Evolutionary conservation across 441 rosid genomes (phyloP).

Genomic region (Eugenia klotzschiana): DNA sequence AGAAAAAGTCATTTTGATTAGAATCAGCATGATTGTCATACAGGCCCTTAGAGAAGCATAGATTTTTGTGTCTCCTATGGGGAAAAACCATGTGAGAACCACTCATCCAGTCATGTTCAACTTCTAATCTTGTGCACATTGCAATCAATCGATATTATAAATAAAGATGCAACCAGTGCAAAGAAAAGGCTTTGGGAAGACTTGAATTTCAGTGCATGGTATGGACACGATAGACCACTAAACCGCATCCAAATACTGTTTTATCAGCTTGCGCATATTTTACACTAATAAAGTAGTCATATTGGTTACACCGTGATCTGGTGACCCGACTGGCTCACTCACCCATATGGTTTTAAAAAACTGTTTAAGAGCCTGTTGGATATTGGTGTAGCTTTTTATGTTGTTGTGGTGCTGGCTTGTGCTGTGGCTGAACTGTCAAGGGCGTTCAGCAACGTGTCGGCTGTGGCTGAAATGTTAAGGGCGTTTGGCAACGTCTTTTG

Average conservation of each 20-base stretch:
- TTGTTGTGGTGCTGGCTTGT: background rate
- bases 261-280: background rate
- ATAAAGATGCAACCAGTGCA: background rate
- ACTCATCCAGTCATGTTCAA: background rate
- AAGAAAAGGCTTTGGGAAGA: background rate
- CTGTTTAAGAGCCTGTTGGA: background rate
- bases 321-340: background rate
- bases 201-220: background rate
- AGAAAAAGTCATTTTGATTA: no score
- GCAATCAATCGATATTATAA: background rate
- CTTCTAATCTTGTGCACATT: background rate
- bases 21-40: no score
- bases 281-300: background rate
- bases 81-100: background rate
- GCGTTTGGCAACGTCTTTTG: background rate
- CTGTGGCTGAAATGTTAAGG: background rate
- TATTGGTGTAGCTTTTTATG: background rate
- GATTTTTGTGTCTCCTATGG: background rate
- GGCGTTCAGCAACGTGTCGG: no score
- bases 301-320: background rate
- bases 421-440: background rate
- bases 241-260: background rate
- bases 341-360: background rate
- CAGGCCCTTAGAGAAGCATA: background rate
- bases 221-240: background rate